A percentile compares a stretch with the other conserved stretches of the same genome.
These are phyloP conservation scores for Scutellaria baicalensis DNA, from an alignment of 257 asterid genomes.

Conservation along the genomic window DNA sequence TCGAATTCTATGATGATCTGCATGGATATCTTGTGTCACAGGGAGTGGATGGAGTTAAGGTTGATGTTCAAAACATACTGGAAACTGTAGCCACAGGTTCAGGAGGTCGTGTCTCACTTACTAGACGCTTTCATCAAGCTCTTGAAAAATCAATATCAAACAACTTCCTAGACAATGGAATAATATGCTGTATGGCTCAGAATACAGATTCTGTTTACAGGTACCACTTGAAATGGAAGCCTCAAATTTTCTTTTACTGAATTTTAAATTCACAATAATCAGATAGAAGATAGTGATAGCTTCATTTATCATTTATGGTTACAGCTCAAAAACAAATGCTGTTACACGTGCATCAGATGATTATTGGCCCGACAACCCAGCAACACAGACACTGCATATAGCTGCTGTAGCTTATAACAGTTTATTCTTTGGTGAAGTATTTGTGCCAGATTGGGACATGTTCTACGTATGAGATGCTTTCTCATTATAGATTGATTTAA, in stretches of 20 bases:
- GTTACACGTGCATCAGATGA: constrained; percentile 56
- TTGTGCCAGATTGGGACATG: constrained; percentile 69
- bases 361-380: constrained; percentile 43
- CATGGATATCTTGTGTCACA: constrained; percentile 41
- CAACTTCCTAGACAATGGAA: constrained; percentile 45
- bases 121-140: constrained; percentile 33
- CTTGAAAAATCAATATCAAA: constrained; percentile 49
- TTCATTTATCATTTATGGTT: background rate
- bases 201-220: constrained; percentile 49
- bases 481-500: background rate
- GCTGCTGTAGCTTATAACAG: constrained; percentile 63
- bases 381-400: constrained; percentile 47
- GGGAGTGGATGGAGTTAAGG: constrained; percentile 45
- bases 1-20: constrained; percentile 35
- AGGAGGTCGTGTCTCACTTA: constrained; percentile 41
- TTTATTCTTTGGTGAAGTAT: constrained; percentile 50
- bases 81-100: constrained; percentile 42
- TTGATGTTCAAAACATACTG: constrained; percentile 39
- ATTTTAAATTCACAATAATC: background rate
- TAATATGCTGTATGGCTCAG: constrained; percentile 60
- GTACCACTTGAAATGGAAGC: constrained; percentile 14
- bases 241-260: background rate
- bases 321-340: constrained; percentile 43
- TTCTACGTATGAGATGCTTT: constrained; percentile 37
- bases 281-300: background rate